Conservation (phyloP, 495 filamentous ascomycete genomes). For the Astrothelium macrocarpum region DNA sequence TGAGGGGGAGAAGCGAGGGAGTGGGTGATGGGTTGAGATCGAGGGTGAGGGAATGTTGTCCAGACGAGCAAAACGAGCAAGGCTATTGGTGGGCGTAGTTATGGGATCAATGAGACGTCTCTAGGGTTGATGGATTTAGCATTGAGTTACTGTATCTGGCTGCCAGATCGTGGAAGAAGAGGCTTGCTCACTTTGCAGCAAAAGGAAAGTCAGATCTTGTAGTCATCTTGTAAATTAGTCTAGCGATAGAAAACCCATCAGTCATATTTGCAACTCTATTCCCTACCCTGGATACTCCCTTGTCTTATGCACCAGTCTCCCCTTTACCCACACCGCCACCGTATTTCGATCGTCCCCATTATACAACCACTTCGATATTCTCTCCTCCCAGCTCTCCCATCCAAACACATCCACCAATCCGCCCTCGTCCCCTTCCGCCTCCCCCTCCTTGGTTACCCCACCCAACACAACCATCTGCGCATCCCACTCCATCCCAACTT, state of each 20-base stretch:
- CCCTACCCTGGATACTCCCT: neutral
- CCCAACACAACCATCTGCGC: slow-evolving; percentile 66
- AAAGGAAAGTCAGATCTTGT: neutral
- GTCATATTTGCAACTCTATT: neutral
- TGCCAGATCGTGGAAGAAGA: neutral
- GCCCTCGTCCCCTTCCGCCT: slow-evolving; percentile 21
- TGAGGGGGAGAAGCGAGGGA: slow-evolving; percentile 4
- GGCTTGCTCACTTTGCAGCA: neutral
- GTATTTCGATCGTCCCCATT: slow-evolving; percentile 81
- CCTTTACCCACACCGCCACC: slow-evolving; percentile 68
- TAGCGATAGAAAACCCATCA: neutral
- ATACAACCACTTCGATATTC: slow-evolving; percentile 81
- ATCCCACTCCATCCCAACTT: slow-evolving; percentile 83
- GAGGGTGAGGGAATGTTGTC: no score
- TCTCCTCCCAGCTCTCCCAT: slow-evolving; percentile 69
- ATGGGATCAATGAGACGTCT: no score
- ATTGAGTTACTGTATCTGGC: no score
- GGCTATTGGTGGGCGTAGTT: no score
- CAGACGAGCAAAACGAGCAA: no score
- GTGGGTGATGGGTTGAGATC: neutral
- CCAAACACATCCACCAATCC: slow-evolving; percentile 68
- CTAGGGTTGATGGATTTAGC: no score
- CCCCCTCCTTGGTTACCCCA: slow-evolving; percentile 29
- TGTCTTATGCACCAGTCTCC: slow-evolving; percentile 56
- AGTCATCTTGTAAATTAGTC: neutral